Evolutionary conservation across 345 rosid species (phyloP), one percentile per base, ranked within the genome.

Genomic region (Eucalyptus pauciflora): DNA sequence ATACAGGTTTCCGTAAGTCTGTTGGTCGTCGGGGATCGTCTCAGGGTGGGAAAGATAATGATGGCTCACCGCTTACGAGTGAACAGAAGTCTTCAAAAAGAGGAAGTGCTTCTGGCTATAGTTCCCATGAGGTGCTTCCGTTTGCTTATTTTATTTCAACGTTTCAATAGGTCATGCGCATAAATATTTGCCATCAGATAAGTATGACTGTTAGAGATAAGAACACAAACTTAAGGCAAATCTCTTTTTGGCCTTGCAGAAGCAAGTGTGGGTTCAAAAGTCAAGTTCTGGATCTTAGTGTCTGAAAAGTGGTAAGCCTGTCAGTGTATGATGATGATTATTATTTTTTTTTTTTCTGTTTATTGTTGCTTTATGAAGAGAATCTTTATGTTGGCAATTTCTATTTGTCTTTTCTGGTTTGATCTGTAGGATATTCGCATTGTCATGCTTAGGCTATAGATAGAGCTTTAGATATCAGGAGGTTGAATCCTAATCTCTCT

Each of bases 221-320:
- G 85, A 76, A 41, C 29, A 37, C 14, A 27, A 29, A 90, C 64
- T 41, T 80, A 86, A 17, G 86, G 45, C 13, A 69, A 37, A 86
- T 87, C 48, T 85, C 60, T 22, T 87, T 13, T n/a, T 90, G 54
- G 79, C 58, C 87, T 89, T 91, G 91, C 92, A 95, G 96, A 95
- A 94, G 90, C 95, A 92, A 91, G 93, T 95, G 14, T 95, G 96
- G 96, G 96, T 95, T 88, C 96, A 94, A 89, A 95, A 95, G 92
- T 92, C 94, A 31, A 89, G 93, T 90, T 92, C 94, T 29, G 95
- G 93, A 87, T 89, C 92, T 88, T 93, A 91, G 90, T 56, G 89
- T 88, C 58, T 76, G 37, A 60, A 89, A 89, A 89, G 27, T 87
- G 93, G 95, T 92, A 89, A 89, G 92, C 41, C 48, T 60, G 87